These are phyloP conservation scores for Priceomyces medius DNA, from an alignment of 805 yeast species.

Conservation along the genomic window DNA sequence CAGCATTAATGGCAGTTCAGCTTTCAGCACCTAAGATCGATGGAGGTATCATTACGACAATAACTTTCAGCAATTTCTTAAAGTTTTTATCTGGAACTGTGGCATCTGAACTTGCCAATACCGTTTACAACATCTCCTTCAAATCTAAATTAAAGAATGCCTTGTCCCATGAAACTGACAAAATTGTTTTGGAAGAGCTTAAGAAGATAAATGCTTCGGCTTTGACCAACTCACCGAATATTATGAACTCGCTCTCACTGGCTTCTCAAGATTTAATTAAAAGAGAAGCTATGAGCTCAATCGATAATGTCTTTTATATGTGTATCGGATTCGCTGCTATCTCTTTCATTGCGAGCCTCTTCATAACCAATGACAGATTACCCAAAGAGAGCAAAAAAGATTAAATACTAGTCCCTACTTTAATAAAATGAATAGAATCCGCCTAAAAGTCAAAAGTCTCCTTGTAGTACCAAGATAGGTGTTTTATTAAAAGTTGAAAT, in stretches of 20 bases:
- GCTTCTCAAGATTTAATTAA: conserved; percentile 15
- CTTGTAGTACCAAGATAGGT: neutral
- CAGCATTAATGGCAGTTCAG: conserved; percentile 44
- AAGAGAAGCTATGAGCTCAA: conserved; percentile 23
- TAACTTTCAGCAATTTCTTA: conserved; percentile 43
- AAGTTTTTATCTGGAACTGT: conserved; percentile 45
- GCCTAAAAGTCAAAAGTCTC: neutral
- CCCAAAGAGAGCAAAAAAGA: neutral
- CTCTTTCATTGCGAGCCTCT: conserved; percentile 26
- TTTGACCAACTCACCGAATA: conserved; percentile 9
- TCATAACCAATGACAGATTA: conserved; percentile 38
- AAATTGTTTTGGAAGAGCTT: neutral
- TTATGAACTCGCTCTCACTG: conserved; percentile 12
- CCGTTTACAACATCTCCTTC: neutral
- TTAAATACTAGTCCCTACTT: neutral
- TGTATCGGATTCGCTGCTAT: conserved; percentile 21
- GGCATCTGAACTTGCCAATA: neutral
- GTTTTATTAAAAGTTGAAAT: neutral
- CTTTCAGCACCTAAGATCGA: conserved; percentile 49
- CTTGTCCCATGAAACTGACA: neutral
- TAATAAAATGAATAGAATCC: neutral
- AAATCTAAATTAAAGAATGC: neutral
- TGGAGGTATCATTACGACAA: conserved; percentile 48
- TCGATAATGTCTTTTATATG: conserved; percentile 35
- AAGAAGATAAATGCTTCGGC: neutral